phyloP scores from a whole-genome alignment of 305 asterid genomes.

The Ajuga reptans region DNA sequence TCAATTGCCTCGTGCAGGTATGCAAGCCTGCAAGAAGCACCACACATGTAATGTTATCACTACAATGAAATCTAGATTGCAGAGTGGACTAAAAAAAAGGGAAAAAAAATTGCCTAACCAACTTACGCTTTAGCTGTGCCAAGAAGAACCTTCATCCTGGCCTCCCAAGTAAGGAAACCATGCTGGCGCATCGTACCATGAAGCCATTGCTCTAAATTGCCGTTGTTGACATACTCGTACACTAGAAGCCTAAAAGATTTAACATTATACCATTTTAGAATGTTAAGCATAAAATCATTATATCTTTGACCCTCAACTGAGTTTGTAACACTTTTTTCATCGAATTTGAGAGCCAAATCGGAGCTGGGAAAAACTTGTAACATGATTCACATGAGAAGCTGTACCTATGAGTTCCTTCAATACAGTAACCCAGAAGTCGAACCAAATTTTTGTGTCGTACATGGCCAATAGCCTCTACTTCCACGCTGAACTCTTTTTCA shows the following conservation, averaged over 20 bases:
- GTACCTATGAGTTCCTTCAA: slow-evolving; percentile 97
- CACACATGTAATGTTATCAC: not conserved
- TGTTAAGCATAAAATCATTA: not conserved
- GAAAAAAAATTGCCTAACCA: slow-evolving; percentile 9
- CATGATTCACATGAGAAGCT: not conserved
- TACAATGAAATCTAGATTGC: not conserved
- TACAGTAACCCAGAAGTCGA: slow-evolving; percentile 84
- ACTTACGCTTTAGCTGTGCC: slow-evolving; percentile 98
- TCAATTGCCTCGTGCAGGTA: slow-evolving; percentile 91
- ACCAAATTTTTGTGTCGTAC: slow-evolving; percentile 93
- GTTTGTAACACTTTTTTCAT: not conserved
- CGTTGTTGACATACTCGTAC: slow-evolving; percentile 83
- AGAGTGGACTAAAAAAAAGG: not conserved
- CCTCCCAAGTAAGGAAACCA: slow-evolving; percentile 91
- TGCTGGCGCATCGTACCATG: slow-evolving; percentile 95
- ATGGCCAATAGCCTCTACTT: slow-evolving; percentile 95
- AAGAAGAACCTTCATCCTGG: slow-evolving; percentile 74
- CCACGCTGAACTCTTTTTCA: slow-evolving; percentile 83
- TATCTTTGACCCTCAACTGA: not conserved
- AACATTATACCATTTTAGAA: not conserved
- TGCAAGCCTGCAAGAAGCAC: slow-evolving; percentile 55
- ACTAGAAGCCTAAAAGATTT: slow-evolving; percentile 57
- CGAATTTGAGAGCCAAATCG: not conserved
- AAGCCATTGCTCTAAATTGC: slow-evolving; percentile 92
- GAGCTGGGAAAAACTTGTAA: not conserved